Conservation (phyloP, 306 rosid species). For the Malus sylvestris region DNA sequence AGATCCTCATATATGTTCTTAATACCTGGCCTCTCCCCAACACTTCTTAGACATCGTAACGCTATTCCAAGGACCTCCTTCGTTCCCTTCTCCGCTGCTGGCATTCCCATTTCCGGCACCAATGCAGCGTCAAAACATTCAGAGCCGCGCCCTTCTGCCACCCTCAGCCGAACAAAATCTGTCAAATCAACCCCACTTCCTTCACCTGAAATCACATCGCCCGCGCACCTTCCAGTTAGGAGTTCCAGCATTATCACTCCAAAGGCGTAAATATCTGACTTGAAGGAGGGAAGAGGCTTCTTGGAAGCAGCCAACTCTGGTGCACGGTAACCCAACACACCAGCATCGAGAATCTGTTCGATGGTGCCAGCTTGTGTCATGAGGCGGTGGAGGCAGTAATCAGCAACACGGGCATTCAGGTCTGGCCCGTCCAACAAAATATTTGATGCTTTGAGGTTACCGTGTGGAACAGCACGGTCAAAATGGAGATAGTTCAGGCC, state of each 20-base stretch:
- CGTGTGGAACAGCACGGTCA: constrained; percentile 97
- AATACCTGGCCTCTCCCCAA: constrained; percentile 89
- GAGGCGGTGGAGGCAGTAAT: constrained; percentile 95
- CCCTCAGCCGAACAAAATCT: constrained; percentile 78
- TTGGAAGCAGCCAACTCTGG: constrained; percentile 93
- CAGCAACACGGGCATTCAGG: constrained; percentile 88
- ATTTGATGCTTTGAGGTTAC: constrained; percentile 91
- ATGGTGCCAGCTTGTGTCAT: constrained; percentile 95
- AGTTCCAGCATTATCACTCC: constrained; percentile 89
- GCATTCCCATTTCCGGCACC: constrained; percentile 54
- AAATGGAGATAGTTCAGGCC: constrained; percentile 99
- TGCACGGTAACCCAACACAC: constrained; percentile 87
- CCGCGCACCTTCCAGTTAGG: constrained; percentile 92
- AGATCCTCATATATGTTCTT: constrained; percentile 93
- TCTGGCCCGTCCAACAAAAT: constrained; percentile 80
- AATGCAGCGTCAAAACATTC: constrained; percentile 76
- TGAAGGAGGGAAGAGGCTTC: constrained; percentile 92
- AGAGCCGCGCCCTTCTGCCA: constrained; percentile 74
- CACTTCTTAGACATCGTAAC: constrained; percentile 62
- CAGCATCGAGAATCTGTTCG: constrained; percentile 95
- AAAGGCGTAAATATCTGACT: constrained; percentile 93
- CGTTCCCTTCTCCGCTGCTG: constrained; percentile 78
- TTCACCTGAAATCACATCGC: constrained; percentile 80
- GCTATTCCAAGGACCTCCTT: constrained; percentile 88
- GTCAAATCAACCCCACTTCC: constrained; percentile 84